phyloP scores from a whole-genome alignment of 2,329 filamentous ascomycete genomes.

The Rhynchosporium graminicola region DNA sequence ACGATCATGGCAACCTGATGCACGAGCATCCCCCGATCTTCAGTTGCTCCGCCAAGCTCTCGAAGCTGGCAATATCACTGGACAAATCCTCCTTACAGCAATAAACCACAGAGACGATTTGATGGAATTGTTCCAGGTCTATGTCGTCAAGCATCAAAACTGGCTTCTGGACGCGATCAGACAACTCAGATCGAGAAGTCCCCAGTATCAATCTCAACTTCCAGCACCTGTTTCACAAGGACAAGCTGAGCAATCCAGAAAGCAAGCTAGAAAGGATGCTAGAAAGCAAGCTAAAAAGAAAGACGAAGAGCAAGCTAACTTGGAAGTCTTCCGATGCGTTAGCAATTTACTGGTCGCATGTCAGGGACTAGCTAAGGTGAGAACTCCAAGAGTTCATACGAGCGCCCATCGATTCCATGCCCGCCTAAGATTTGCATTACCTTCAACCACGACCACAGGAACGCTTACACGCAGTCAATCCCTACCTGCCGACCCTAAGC shows the following conservation, averaged over 20 bases:
- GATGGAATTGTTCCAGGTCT: neutral
- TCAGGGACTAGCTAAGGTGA: neutral
- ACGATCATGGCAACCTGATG: constrained; percentile 49
- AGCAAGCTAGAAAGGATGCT: too few species aligned
- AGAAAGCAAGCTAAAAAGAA: too few species aligned
- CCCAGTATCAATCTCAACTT: neutral
- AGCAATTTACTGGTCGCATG: neutral
- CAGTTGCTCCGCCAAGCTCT: constrained; percentile 55
- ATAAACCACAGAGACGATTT: neutral
- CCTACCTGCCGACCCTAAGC: too few species aligned
- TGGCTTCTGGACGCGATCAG: constrained; percentile 4
- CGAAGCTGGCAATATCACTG: constrained; percentile 57
- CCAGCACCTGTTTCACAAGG: neutral
- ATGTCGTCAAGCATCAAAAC: neutral
- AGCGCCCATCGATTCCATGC: neutral
- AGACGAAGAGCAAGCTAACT: neutral
- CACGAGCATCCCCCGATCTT: constrained; percentile 50
- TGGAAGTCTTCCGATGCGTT: neutral
- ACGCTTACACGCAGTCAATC: too few species aligned
- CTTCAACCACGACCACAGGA: neutral
- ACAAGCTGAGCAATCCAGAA: neutral
- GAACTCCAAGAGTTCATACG: too few species aligned
- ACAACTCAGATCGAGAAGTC: constrained; percentile 3
- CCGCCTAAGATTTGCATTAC: neutral
- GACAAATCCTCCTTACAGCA: constrained; percentile 24